phyloP scores from a whole-genome alignment of 1,284 basidiomycete genomes.

The Moesziomyces parantarcticus region DNA sequence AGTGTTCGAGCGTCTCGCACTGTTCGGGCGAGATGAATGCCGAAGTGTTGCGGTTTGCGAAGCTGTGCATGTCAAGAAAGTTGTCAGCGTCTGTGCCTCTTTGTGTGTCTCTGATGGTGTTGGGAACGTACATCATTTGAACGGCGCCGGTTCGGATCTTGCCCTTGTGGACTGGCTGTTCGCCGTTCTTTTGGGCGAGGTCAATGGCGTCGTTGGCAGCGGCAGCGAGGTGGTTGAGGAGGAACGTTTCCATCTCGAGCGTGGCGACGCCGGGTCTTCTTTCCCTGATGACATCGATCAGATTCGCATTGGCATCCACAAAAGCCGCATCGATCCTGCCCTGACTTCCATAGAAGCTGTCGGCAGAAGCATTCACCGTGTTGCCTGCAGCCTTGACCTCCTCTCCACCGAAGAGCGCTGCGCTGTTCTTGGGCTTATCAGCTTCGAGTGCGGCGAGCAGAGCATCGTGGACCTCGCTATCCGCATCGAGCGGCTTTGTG shows the following conservation, averaged over 20 bases:
- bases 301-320: constrained; percentile 77
- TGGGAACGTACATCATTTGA: constrained; percentile 75
- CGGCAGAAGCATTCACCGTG: constrained; percentile 49
- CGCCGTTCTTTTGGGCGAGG: constrained; percentile 13
- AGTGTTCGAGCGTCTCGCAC: constrained; percentile 76
- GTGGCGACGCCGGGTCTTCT: constrained; percentile 69
- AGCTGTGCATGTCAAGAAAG: constrained; percentile 62
- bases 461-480: constrained; percentile 71
- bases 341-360: constrained; percentile 83
- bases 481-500: constrained; percentile 77
- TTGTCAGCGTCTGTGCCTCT: not conserved
- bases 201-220: constrained; percentile 49
- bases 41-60: constrained; percentile 79
- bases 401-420: constrained; percentile 23
- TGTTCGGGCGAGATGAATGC: constrained; percentile 80
- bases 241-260: constrained; percentile 69
- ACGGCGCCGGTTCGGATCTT: constrained; percentile 79
- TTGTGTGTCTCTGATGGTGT: not conserved
- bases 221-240: constrained; percentile 60
- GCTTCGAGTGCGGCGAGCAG: constrained; percentile 51
- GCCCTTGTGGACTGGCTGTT: constrained; percentile 48
- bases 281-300: constrained; percentile 74
- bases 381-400: constrained; percentile 42
- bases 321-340: constrained; percentile 80
- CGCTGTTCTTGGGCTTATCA: constrained; percentile 4